Base-by-base conservation (phyloP, 2,329 filamentous ascomycete species). In the Hawksworthiomyces lignivorus region DNA sequence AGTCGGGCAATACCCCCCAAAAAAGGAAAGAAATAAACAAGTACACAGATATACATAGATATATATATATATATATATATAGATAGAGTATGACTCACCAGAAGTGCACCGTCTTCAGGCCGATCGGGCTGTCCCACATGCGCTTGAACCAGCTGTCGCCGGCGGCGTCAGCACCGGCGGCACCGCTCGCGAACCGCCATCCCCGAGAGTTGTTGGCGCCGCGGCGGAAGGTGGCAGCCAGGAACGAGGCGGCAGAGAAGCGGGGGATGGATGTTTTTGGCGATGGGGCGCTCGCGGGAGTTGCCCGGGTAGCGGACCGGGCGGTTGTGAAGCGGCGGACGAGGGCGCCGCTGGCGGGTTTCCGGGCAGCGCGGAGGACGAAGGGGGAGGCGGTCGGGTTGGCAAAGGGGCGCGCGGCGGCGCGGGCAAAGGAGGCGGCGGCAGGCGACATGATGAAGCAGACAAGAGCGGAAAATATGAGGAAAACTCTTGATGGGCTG, bases 61-160 rank as follows among this genome's bases (percentile, higher is more conserved):
- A 4, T 20, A 58, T n/a, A n/a, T n/a, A n/a, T n/a, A n/a, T n/a
- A n/a, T n/a, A n/a, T n/a, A n/a, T n/a, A n/a, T n/a, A n/a, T n/a
- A n/a, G n/a, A n/a, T n/a, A n/a, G n/a, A n/a, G n/a, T n/a, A n/a
- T n/a, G n/a, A n/a, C 73, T 51, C 70, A 90, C 90, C 92, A 98
- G 70, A 98, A 98, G 67, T 98, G 92, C 56, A 98, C 92, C 48
- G 92, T 98, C 82, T 88, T 88, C 54, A 89, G 54, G 39, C 86
- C 86, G 50, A 89, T 65, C 49, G 85, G 84, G 63, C 83, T 87
- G 63, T 87, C 79, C 83, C 82, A 88, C 73, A 94, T 77, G 65
- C 80, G 80, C 71, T 82, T 80, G 63, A 92, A 80, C 72, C 73
- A 81, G 58, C 68, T 67, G 45, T 64, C 61, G 46, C 62, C 60